phyloP scores from a whole-genome alignment of 768 basidiomycete genomes.

The Phaffia tasmanica region DNA sequence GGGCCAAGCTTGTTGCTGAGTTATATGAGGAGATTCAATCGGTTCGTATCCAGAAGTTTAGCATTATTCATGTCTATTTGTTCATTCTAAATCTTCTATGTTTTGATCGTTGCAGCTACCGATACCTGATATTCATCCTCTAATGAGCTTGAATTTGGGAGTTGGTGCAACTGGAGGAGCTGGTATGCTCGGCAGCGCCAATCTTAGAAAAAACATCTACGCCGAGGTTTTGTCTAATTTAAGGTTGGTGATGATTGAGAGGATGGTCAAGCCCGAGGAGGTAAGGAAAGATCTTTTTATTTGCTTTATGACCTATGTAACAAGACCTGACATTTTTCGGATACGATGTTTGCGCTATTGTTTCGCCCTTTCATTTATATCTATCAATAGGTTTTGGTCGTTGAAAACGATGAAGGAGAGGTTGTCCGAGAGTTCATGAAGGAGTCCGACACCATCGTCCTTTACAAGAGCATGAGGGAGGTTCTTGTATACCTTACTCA shows the following conservation, averaged over 20 bases:
- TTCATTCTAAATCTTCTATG: too few species aligned
- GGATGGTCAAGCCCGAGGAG: constrained; percentile 99
- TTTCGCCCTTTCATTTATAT: neutral
- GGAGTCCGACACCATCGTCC: constrained; percentile 92
- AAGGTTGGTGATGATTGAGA: constrained; percentile 88
- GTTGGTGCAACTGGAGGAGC: constrained; percentile 39
- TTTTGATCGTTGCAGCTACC: constrained; percentile 43
- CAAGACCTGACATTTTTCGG: constrained; percentile 6
- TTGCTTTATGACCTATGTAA: neutral
- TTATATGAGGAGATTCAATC: constrained; percentile 95
- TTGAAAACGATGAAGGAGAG: constrained; percentile 98
- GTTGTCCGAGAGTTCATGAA: constrained; percentile 98
- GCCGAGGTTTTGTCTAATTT: constrained; percentile 88
- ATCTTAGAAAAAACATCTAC: constrained; percentile 85
- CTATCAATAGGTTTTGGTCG: constrained; percentile 71
- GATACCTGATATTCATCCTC: constrained; percentile 58
- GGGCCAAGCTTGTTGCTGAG: constrained; percentile 80
- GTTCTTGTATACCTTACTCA: constrained; percentile 95
- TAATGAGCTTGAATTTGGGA: constrained; percentile 71
- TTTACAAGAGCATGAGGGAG: constrained; percentile 98
- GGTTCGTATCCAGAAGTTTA: constrained; percentile 3
- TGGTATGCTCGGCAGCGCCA: constrained; percentile 37
- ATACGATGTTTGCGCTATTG: neutral
- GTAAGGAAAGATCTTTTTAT: too few species aligned
- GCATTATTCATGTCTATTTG: neutral